These are phyloP conservation scores for Fusarium brachygibbosum DNA, from an alignment of 2,329 filamentous ascomycete genomes.

Conservation along the genomic window DNA sequence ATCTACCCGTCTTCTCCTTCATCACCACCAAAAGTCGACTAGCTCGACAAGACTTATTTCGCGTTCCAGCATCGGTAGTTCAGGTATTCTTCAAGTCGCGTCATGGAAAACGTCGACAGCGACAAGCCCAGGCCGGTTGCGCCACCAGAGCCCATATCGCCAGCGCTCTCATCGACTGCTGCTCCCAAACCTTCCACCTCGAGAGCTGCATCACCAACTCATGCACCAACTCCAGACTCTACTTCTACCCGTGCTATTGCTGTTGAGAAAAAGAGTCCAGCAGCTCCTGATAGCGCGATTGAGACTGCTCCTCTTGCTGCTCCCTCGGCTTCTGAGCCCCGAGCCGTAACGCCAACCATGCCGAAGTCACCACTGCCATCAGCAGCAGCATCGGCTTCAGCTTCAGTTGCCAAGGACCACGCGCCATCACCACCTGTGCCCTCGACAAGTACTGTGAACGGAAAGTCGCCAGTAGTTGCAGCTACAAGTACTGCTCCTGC, in stretches of 20 bases:
- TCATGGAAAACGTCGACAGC: conserved; percentile 46
- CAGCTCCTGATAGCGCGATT: conserved; percentile 24
- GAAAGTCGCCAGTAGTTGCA: conserved; percentile 23
- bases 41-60: conserved; percentile 18
- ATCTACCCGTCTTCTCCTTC: neutral
- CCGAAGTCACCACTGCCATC: conserved; percentile 30
- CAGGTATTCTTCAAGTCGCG: conserved; percentile 30
- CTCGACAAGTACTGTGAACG: conserved; percentile 24
- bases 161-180: conserved; percentile 44
- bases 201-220: conserved; percentile 40
- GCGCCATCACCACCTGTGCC: conserved; percentile 33
- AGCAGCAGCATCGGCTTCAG: conserved; percentile 31
- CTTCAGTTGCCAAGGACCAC: conserved; percentile 32
- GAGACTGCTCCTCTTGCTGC: conserved; percentile 18
- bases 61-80: conserved; percentile 18
- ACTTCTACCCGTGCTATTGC: conserved; percentile 36
- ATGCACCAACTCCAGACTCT: conserved; percentile 44
- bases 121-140: conserved; percentile 48
- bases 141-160: conserved; percentile 49
- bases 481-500: neutral
- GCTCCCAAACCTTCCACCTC: conserved; percentile 38
- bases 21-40: conserved; percentile 2
- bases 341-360: conserved; percentile 19
- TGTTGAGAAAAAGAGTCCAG: conserved; percentile 37
- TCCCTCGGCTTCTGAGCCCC: conserved; percentile 16